phyloP scores from a whole-genome alignment of 495 filamentous ascomycete species.

The Neurospora sp. region DNA sequence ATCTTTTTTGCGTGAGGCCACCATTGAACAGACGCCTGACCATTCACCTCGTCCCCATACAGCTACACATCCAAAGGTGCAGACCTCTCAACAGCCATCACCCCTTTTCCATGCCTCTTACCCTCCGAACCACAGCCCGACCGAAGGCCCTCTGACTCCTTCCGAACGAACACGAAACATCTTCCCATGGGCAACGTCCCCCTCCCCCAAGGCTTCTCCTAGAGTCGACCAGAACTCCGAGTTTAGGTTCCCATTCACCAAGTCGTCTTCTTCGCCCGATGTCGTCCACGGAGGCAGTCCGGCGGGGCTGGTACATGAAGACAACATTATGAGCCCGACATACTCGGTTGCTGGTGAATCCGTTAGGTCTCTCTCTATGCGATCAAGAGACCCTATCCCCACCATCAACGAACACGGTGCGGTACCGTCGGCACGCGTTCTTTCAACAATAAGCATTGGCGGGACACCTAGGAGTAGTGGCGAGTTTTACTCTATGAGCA shows the following conservation, averaged over 20 bases:
- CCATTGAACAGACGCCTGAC: neutral
- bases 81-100: constrained; percentile 25
- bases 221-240: constrained; percentile 40
- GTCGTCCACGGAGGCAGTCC: constrained; percentile 9
- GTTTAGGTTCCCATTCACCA: constrained; percentile 59
- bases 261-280: constrained; percentile 30
- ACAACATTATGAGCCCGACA: constrained; percentile 25
- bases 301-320: constrained; percentile 8
- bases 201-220: constrained; percentile 11
- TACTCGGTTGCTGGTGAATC: constrained; percentile 21
- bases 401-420: constrained; percentile 45
- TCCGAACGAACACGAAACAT: constrained; percentile 31
- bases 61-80: constrained; percentile 33
- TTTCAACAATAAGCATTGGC: constrained; percentile 59
- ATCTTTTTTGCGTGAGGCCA: neutral
- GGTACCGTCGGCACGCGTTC: constrained; percentile 53
- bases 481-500: constrained; percentile 89
- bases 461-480: constrained; percentile 78
- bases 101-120: constrained; percentile 40
- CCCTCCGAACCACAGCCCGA: constrained; percentile 30
- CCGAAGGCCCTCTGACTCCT: constrained; percentile 25
- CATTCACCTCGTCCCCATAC: constrained; percentile 1
- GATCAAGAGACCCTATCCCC: constrained; percentile 30
- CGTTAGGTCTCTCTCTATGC: constrained; percentile 19
- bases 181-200: constrained; percentile 3